Evolutionary conservation across 2,329 filamentous ascomycete species (phyloP), one percentile per base, ranked within the genome.

Genomic region (Lachnellula hyalina): DNA sequence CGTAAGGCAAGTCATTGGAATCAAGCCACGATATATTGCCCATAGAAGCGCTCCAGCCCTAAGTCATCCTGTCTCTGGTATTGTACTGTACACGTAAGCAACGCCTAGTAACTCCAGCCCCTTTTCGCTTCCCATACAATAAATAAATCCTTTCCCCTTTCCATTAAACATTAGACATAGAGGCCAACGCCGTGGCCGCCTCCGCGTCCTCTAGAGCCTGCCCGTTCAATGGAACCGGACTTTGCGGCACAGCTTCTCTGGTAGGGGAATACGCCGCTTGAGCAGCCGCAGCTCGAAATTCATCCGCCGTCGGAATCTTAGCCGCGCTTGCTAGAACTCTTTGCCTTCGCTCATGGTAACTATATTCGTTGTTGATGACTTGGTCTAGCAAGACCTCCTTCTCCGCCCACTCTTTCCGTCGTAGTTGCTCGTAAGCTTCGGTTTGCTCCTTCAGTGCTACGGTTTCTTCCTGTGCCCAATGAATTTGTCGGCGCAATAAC

Each of bases 351-450:
- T 78, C 74, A 62, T 84, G 81, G 73, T 85, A 84, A 68, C 85
- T 83, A 35, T 82, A 76, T 68, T 93, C 89, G 64, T 75, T 78
- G 64, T 79, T 72, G 62, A 90, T 78, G 34, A 87, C 79, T 66
- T 90, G 89, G 54, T 89, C 82, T n/a, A 94, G 71, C 17, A 93
- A 71, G 32, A 89, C 78, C 71, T 94, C 89, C 71, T 93, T 93
- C 71, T 89, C 84, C 14, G 83, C 74, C 89, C 89, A 94, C 67
- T 90, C 87, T 58, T 83, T 78, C 68, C 82, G 82, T 70, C 87
- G 85, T 12, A 77, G 65, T 36, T 81, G 80, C 69, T 93, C 87
- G 70, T 87, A 79, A 44, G 75, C 74, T 60, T 85, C 83, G 61
- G 84, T 83, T 68, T 91, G 85, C 52, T 75, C 75, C 63, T 79